Evolutionary conservation across 2,329 filamentous ascomycete species (phyloP), one percentile per base, ranked within the genome.

Genomic region (Diaporthe humulicola): DNA sequence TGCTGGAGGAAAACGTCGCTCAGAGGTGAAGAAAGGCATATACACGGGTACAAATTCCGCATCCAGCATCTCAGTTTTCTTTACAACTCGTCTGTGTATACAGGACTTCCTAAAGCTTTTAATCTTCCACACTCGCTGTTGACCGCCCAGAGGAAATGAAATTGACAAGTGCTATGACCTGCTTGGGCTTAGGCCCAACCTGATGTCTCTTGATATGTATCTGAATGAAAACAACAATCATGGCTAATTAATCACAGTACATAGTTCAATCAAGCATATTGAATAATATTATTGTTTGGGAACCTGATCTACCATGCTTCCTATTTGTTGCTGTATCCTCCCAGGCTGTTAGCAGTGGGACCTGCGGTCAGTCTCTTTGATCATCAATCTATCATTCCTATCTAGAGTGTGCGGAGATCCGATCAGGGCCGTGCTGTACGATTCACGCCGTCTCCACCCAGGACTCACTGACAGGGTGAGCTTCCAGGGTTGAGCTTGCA

Each of bases 361-460:
- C 14, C 22, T 8, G 12, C 9, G 48, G 25, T 7, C 19, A 14
- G 33, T 52, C 33, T 30, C 48, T 10, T 52, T 4, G 45, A 69
- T 40, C 17, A 40, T 40, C n/a, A 17, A 40, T 28, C 48, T 69
- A n/a, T 52, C 40, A 69, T 54, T 40, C 64, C 54, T 54, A 30
- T 69, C 48, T 67, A 67, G 22, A 67, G 30, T 54, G 38, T 15
- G 33, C 33, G 48, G n/a, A 3, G 48, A 54, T 40, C 64, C n/a
- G 40, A 48, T 19, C 33, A 17, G 64, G 48, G 33, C 64, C n/a
- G 64, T 69, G 64, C 33, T 38, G 45, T 69, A 52, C 64, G 64
- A 69, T n/a, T 54, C 64, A 69, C n/a, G 61, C 5, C n/a, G 22
- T 54, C 48, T 54, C 64, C 64, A 54, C 64, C 36, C 64, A 25